Percentiles rank a stretch among this genome's conserved stretches.
Evolutionary conservation across 306 rosid genomes (phyloP).

Genomic region (Glycine latifolia): DNA sequence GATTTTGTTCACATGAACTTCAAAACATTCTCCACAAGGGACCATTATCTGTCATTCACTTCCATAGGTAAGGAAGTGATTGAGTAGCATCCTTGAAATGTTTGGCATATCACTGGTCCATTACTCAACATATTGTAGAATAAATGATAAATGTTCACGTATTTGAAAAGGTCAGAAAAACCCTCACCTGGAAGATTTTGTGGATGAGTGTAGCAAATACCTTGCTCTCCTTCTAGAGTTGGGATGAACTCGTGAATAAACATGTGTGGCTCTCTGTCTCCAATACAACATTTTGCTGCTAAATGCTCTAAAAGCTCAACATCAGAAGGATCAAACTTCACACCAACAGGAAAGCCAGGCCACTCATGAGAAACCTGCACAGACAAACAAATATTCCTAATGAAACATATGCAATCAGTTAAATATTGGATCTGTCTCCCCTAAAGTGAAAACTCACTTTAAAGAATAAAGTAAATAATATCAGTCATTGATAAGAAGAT

Average conservation of each 20-base stretch:
- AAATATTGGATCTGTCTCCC: too few relatives aligned
- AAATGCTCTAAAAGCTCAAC: constrained; percentile 68
- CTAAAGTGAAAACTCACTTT: background rate
- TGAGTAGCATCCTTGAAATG: background rate
- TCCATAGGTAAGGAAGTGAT: background rate
- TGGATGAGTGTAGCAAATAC: constrained; percentile 85
- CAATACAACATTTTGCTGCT: constrained; percentile 71
- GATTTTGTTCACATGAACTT: background rate
- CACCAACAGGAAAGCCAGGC: constrained; percentile 89
- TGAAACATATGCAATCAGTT: background rate
- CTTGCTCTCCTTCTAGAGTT: constrained; percentile 70
- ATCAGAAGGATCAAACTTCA: constrained; percentile 90
- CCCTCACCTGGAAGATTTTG: constrained; percentile 81
- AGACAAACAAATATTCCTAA: constrained; percentile 31
- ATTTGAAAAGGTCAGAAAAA: constrained; percentile 29
- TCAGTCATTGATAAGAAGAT: background rate
- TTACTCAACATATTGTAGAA: background rate
- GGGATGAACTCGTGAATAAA: constrained; percentile 78
- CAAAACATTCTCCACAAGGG: background rate
- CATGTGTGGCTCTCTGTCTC: constrained; percentile 58
- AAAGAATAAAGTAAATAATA: background rate
- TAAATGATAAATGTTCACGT: background rate
- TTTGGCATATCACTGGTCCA: background rate
- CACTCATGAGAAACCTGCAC: constrained; percentile 73
- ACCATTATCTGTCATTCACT: background rate